Evolutionary conservation across 2,329 filamentous ascomycete species (phyloP).

Genomic region (Ilyonectria robusta): DNA sequence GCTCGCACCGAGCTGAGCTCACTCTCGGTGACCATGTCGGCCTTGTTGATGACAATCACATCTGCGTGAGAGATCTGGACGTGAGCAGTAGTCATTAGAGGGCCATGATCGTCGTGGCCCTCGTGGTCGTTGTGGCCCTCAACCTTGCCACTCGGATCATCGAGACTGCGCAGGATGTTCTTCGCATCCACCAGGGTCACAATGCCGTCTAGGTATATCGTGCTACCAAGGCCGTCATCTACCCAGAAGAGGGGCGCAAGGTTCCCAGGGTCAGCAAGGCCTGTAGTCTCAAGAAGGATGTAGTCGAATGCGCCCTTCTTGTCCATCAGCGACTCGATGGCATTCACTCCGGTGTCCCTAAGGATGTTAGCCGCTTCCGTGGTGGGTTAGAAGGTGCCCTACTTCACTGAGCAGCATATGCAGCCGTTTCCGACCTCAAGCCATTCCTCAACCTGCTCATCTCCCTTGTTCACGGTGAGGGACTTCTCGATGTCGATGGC

Average conservation of each 20-base stretch:
- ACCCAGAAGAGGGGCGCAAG: slow-evolving; percentile 98
- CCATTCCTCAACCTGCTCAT: slow-evolving; percentile 91
- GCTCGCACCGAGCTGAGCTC: slow-evolving; percentile 79
- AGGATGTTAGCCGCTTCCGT: slow-evolving; percentile 39
- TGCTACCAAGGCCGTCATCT: slow-evolving; percentile 93
- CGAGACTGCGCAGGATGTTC: slow-evolving; percentile 86
- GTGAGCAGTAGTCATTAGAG: slow-evolving; percentile 90
- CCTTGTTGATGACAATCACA: slow-evolving; percentile 94
- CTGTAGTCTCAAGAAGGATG: slow-evolving; percentile 96
- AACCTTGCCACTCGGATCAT: slow-evolving; percentile 75
- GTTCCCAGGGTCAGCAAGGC: slow-evolving; percentile 94
- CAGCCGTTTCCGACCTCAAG: slow-evolving; percentile 96
- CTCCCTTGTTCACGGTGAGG: slow-evolving; percentile 88
- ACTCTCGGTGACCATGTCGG: slow-evolving; percentile 81
- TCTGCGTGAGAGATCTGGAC: slow-evolving; percentile 98
- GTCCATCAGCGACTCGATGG: slow-evolving; percentile 96
- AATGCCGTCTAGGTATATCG: slow-evolving; percentile 96
- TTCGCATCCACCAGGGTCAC: slow-evolving; percentile 96
- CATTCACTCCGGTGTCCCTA: slow-evolving; percentile 92
- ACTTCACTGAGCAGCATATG: slow-evolving; percentile 98
- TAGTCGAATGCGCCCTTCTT: slow-evolving; percentile 96
- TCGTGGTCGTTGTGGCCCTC: slow-evolving; percentile 65
- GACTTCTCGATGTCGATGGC: slow-evolving; percentile 97
- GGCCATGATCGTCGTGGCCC: slow-evolving; percentile 69
- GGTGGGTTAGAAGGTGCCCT: slow-evolving; percentile 38